phyloP scores from a whole-genome alignment of 1,284 basidiomycete genomes.

The Ustilago hordei region DNA sequence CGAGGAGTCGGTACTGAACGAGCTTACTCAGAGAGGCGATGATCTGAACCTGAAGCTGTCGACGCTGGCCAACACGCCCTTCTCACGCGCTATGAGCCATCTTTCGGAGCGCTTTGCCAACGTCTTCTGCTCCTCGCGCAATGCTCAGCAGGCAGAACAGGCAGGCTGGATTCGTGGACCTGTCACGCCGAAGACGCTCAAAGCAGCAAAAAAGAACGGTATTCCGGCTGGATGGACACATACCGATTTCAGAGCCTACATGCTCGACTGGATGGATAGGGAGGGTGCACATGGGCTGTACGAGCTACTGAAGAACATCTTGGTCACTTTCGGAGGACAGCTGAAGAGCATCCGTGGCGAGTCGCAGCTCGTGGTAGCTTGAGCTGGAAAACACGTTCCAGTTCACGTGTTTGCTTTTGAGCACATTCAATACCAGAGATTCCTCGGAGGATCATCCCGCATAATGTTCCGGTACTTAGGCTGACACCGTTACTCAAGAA shows the following conservation, averaged over 20 bases:
- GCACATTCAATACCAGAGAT: no score
- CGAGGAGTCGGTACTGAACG: conserved; percentile 15
- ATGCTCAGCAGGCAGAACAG: not conserved
- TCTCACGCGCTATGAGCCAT: conserved; percentile 32
- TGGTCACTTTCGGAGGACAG: conserved; percentile 38
- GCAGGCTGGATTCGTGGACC: conserved; percentile 43
- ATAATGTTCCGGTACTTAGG: no score
- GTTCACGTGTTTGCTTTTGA: no score
- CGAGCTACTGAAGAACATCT: conserved; percentile 38
- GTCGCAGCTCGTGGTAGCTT: not conserved
- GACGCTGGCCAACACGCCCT: conserved; percentile 34
- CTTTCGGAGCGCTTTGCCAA: conserved; percentile 39
- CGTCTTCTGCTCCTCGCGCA: conserved; percentile 16
- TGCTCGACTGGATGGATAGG: conserved; percentile 44
- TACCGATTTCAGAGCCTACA: conserved; percentile 42
- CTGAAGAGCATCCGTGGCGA: conserved; percentile 34
- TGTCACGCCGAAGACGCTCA: conserved; percentile 34
- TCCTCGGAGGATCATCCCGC: no score
- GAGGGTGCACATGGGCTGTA: conserved; percentile 45
- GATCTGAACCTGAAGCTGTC: conserved; percentile 35
- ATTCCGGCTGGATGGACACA: conserved; percentile 33
- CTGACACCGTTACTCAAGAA: no score
- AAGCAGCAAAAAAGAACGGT: conserved; percentile 30
- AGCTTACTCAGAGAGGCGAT: conserved; percentile 33
- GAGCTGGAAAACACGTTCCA: not conserved